Evolutionary conservation across 2,329 filamentous ascomycete genomes (phyloP), one percentile per base, ranked within the genome.

Genomic region (Pseudocercospora macadamiae): DNA sequence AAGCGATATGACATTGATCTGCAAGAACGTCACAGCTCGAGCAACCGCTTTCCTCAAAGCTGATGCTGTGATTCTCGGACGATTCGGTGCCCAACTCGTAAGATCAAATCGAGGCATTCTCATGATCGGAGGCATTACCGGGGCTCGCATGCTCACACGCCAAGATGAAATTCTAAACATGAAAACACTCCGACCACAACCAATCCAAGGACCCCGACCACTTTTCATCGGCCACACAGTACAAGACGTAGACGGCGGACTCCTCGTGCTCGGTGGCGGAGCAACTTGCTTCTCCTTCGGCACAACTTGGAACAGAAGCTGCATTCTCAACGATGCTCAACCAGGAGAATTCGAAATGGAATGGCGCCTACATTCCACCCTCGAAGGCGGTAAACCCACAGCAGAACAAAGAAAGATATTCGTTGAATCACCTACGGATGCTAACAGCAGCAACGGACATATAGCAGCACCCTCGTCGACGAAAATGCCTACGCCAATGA

Each of bases 281-380:
- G 91, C 89, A 14, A 90, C 91, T 0, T 96, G 91, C 72, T 96
- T 96, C 77, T 92, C 90, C 0, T 96, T 96, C 82, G 92, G 92
- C 1, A 90, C 89, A 5, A 92, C 85, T 68, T 96, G 90, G 90
- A 93, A 92, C 51, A 80, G 81, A 28, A 85, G 85, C 1, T 77
- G 81, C 10, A 61, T 71, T 7, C 60, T 73, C 5, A 70, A 66
- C 30, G 66, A 69, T 42, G 61, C 64, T 5, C 61, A 60, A 9
- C 51, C 67, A 8, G 63, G 64, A 23, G 62, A 64, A 18, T 66
- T 65, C 48, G 58, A 61, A 21, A 65, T 67, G 63, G 42, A 66
- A 53, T 71, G 69, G 69, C 68, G 64, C 23, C 47, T 71, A 21
- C 62, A 65, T 18, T 62, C 59, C 16, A 71, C 65, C 1, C 45